These are phyloP conservation scores for Pichia sp. DNA, from an alignment of 1,139 yeast genomes.

Conservation along the genomic window DNA sequence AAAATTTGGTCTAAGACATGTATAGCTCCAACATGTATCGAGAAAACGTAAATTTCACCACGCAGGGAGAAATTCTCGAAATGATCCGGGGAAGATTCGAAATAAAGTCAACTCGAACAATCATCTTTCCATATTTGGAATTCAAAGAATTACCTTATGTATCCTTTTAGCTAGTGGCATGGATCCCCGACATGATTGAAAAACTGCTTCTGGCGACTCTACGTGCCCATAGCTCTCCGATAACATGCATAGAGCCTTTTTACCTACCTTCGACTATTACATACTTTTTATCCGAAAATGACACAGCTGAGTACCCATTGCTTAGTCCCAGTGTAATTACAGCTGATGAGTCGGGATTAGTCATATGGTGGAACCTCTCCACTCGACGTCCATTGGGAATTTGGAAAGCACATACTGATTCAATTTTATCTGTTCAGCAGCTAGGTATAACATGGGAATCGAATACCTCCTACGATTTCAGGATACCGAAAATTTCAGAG, in stretches of 20 bases:
- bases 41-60: too few species aligned
- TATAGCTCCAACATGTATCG: too few species aligned
- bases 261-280: constrained; percentile 18
- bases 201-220: constrained; percentile 13
- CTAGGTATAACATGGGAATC: constrained; percentile 34
- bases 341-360: constrained; percentile 45
- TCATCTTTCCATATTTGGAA: too few species aligned
- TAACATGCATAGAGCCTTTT: constrained; percentile 16
- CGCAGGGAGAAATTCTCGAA: not conserved
- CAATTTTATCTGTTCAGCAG: constrained; percentile 42
- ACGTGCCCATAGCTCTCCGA: constrained; percentile 15
- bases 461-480: not conserved
- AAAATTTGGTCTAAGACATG: too few species aligned
- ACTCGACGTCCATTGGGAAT: constrained; percentile 41
- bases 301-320: not conserved
- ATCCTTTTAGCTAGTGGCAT: not conserved
- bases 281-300: not conserved
- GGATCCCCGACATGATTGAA: constrained; percentile 2
- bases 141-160: too few species aligned
- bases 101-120: too few species aligned
- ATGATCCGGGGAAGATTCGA: not conserved
- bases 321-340: constrained; percentile 26
- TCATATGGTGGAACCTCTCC: constrained; percentile 50
- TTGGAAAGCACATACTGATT: constrained; percentile 48
- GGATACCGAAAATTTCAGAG: constrained; percentile 13